These are phyloP conservation scores for Ustilago hordei DNA, from an alignment of 1,284 basidiomycete species.

Conservation along the genomic window DNA sequence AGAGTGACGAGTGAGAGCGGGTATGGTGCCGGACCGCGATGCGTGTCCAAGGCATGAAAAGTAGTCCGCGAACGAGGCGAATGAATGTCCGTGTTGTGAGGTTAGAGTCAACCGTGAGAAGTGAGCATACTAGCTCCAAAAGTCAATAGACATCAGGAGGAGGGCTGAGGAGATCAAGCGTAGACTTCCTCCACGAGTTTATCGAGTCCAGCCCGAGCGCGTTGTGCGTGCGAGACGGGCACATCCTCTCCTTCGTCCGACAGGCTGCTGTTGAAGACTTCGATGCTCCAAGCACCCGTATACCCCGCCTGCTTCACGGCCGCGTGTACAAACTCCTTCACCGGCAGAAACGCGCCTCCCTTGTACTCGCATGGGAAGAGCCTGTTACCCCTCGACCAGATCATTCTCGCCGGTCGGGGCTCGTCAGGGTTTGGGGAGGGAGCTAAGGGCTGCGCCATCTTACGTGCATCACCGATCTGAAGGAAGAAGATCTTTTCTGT, in stretches of 20 bases:
- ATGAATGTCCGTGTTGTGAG: slow-evolving; percentile 1
- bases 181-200: slow-evolving; percentile 45
- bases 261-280: slow-evolving; percentile 70
- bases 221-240: slow-evolving; percentile 60
- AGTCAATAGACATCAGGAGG: not conserved
- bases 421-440: slow-evolving; percentile 63
- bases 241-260: slow-evolving; percentile 42
- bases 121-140: not conserved
- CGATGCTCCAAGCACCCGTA: slow-evolving; percentile 68
- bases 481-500: slow-evolving; percentile 68
- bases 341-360: slow-evolving; percentile 69
- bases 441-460: slow-evolving; percentile 46
- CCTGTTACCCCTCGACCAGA: slow-evolving; percentile 69
- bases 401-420: slow-evolving; percentile 67
- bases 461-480: slow-evolving; percentile 69
- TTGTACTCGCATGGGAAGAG: slow-evolving; percentile 69
- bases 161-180: slow-evolving; percentile 6
- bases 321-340: slow-evolving; percentile 64
- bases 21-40: slow-evolving; percentile 9
- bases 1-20: not conserved
- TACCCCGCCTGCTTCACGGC: slow-evolving; percentile 67
- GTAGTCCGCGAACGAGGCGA: not conserved
- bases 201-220: slow-evolving; percentile 53
- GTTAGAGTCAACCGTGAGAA: not conserved
- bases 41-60: slow-evolving; percentile 2